Base-by-base conservation (phyloP, 2,329 filamentous ascomycete species). In the Cladobotryum protrusum region DNA sequence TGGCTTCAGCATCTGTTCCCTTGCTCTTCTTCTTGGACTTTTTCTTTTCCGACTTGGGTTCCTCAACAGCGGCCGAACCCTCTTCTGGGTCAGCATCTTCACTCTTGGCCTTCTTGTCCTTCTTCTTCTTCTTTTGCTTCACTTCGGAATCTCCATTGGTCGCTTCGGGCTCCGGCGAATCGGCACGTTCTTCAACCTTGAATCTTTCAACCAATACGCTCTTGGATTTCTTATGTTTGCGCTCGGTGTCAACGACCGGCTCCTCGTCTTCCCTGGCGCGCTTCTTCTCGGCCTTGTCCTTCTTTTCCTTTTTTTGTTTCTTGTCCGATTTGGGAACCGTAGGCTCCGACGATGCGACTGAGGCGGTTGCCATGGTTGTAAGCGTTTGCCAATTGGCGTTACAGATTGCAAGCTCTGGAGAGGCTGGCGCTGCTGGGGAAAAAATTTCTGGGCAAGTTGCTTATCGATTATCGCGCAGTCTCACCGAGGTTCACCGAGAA, bases 171-270 rank as follows among this genome's bases (percentile, higher is more conserved):
- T 59, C 55, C 47, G 55, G 48, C n/a, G 39, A n/a, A 17, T 37
- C 40, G 33, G 32, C 43, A 5, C 19, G 13, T 6, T 58, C 50
- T 47, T 56, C 47, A 52, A 57, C 51, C 45, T 55, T 46, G n/a
- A 46, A 45, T 6, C 50, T 61, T 34, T 63, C 61, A 42, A 53
- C 61, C 44, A 60, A 70, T 61, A 70, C 70, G 68, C 67, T 74
- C 62, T 75, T 77, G 5, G 74, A 73, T 52, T 73, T 75, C 57
- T 78, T 77, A 58, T 74, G 67, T 61, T 73, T 75, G 59, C 71
- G 71, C 52, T 76, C 72, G 34, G 63, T 60, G 43, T 68, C 66
- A 37, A 64, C 66, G 7, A 56, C 50, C 17, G 57, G 59, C 36
- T 75, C 72, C 20, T 75, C 72, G 43, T 75, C 72, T 44, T 75